A percentile compares a stretch with the other conserved stretches of the same genome.
phyloP scores from a whole-genome alignment of 208 protist species.

The Crithidia expoeki region DNA sequence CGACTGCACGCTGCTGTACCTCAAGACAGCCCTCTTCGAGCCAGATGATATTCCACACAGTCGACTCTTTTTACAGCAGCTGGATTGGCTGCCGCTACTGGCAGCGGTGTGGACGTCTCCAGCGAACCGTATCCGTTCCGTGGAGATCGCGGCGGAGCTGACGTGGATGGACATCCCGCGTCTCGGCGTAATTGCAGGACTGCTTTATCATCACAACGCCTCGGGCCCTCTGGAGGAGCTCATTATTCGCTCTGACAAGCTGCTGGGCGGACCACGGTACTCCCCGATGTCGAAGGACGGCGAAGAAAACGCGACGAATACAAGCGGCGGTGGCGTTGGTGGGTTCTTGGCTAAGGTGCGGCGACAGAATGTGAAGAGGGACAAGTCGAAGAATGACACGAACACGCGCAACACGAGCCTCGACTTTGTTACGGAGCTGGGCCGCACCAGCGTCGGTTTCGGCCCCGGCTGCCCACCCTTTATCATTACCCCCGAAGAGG shows the following conservation, averaged over 20 bases:
- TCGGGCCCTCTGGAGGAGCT: conserved; percentile 40
- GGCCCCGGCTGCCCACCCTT: conserved; percentile 43
- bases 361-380: conserved; percentile 11
- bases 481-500: conserved; percentile 56
- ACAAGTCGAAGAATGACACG: background rate
- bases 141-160: conserved; percentile 49
- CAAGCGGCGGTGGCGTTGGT: background rate
- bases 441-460: conserved; percentile 31
- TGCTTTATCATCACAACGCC: conserved; percentile 57
- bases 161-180: conserved; percentile 59
- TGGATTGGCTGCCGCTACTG: conserved; percentile 75
- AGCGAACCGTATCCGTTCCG: conserved; percentile 38
- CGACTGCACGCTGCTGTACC: conserved; percentile 54
- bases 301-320: conserved; percentile 1
- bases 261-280: conserved; percentile 36
- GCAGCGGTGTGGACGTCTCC: conserved; percentile 59
- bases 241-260: conserved; percentile 39
- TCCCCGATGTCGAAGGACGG: background rate
- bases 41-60: conserved; percentile 56
- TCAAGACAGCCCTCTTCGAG: conserved; percentile 57
- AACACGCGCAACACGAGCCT: conserved; percentile 25
- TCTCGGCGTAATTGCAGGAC: conserved; percentile 61
- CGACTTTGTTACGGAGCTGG: conserved; percentile 41
- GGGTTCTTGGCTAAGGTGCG: conserved; percentile 5
- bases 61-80: conserved; percentile 46